Percentiles rank a stretch among this genome's conserved stretches.
phyloP scores from a whole-genome alignment of 768 basidiomycete genomes.

The Agrocybe pediades region DNA sequence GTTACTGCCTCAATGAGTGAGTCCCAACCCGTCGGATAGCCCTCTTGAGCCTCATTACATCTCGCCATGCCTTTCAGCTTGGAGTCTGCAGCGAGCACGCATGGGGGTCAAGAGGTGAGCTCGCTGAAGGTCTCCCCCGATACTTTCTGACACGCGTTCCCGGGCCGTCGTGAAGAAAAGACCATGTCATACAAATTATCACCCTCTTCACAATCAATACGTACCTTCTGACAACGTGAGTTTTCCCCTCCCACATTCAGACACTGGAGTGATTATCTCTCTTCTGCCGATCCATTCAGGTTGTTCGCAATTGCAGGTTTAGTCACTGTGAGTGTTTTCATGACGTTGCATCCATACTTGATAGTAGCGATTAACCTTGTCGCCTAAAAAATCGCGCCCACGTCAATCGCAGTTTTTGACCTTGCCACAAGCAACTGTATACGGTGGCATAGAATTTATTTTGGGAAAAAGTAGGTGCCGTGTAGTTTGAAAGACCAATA shows the following conservation, averaged over 20 bases:
- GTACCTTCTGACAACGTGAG: slow-evolving; percentile 12
- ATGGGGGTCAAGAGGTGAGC: slow-evolving; percentile 5
- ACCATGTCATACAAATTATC: slow-evolving; percentile 9
- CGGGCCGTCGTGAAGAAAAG: slow-evolving; percentile 4
- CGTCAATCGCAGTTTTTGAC: slow-evolving; percentile 12
- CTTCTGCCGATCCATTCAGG: not conserved
- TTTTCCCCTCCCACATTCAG: not conserved
- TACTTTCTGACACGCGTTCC: not conserved
- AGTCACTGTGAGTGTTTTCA: slow-evolving; percentile 3
- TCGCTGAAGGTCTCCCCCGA: not conserved
- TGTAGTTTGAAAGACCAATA: no score
- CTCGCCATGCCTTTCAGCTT: not conserved
- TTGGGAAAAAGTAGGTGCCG: slow-evolving; percentile 13
- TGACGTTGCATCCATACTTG: not conserved
- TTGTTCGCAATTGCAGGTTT: slow-evolving; percentile 2
- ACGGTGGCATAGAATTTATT: slow-evolving; percentile 10
- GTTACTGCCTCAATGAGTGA: slow-evolving; percentile 13
- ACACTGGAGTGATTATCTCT: not conserved
- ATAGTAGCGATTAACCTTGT: not conserved
- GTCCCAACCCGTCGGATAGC: not conserved
- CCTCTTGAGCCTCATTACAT: not conserved
- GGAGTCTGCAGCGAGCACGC: slow-evolving; percentile 8
- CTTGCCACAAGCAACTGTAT: slow-evolving; percentile 12
- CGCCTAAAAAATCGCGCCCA: no score
- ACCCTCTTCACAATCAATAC: slow-evolving; percentile 12